phyloP scores from a whole-genome alignment of 805 yeast genomes.

The Debaryomyces prosopidis region DNA sequence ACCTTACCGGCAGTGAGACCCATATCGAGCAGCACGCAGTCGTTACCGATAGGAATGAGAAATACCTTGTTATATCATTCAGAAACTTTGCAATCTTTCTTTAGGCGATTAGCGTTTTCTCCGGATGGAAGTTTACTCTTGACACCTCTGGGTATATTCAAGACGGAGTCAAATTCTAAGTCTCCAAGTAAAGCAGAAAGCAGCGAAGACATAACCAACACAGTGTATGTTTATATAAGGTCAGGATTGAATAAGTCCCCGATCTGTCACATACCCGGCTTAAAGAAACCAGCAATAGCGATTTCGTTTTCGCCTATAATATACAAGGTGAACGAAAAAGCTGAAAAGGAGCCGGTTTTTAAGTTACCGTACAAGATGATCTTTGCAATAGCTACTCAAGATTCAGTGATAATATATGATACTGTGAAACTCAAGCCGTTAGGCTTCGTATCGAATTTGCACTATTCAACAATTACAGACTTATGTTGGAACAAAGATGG shows the following conservation, averaged over 20 bases:
- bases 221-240: constrained; percentile 80
- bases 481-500: constrained; percentile 85
- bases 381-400: constrained; percentile 92
- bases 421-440: constrained; percentile 71
- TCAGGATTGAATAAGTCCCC: constrained; percentile 69
- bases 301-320: constrained; percentile 72
- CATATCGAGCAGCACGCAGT: constrained; percentile 20
- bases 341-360: constrained; percentile 35
- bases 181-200: constrained; percentile 4
- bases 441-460: constrained; percentile 75
- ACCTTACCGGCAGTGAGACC: constrained; percentile 38
- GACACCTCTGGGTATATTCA: constrained; percentile 70
- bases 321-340: constrained; percentile 40
- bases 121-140: constrained; percentile 86
- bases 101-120: constrained; percentile 80
- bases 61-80: constrained; percentile 59
- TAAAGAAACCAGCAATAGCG: constrained; percentile 82
- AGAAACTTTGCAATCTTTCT: constrained; percentile 87
- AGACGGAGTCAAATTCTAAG: constrained; percentile 5
- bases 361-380: constrained; percentile 75
- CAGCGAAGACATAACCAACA: constrained; percentile 50
- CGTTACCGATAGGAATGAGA: constrained; percentile 1
- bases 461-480: constrained; percentile 88
- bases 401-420: constrained; percentile 77
- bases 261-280: constrained; percentile 73